Percentiles rank a stretch among this genome's conserved stretches.
phyloP scores from a whole-genome alignment of 2,329 filamentous ascomycete species.

The Metarhizium anisopliae region DNA sequence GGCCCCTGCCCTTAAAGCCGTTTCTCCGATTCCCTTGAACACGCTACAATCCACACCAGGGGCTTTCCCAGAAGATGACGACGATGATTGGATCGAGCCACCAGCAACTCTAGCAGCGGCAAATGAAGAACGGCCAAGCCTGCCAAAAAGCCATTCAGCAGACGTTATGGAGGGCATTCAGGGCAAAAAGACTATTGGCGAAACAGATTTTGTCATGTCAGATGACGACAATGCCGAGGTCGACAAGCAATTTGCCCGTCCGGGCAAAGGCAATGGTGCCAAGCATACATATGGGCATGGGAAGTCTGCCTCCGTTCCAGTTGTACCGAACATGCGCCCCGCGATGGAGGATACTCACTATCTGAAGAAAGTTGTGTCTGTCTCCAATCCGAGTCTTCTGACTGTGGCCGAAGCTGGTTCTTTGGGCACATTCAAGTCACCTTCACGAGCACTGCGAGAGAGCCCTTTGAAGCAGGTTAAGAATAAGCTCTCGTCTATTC shows the following conservation, averaged over 20 bases:
- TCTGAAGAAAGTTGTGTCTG: constrained; percentile 52
- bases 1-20: constrained; percentile 18
- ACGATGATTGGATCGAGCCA: constrained; percentile 57
- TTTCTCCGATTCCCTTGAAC: constrained; percentile 18
- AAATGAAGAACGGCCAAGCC: constrained; percentile 34
- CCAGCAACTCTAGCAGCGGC: constrained; percentile 24
- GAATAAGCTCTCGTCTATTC: constrained; percentile 81
- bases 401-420: constrained; percentile 35
- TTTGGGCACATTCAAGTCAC: constrained; percentile 45
- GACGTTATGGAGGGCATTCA: constrained; percentile 52
- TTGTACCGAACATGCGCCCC: constrained; percentile 27
- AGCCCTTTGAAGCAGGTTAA: constrained; percentile 88
- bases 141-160: constrained; percentile 52
- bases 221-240: constrained; percentile 3
- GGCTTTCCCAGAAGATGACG: constrained; percentile 50
- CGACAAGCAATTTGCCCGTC: background rate
- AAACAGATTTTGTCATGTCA: constrained; percentile 22
- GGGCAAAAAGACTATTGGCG: constrained; percentile 38
- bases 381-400: constrained; percentile 44
- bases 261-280: constrained; percentile 2
- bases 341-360: constrained; percentile 14
- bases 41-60: constrained; percentile 42
- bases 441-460: constrained; percentile 50
- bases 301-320: constrained; percentile 57
- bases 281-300: constrained; percentile 25